These are phyloP conservation scores for Tieghemostelium lacteum DNA, from an alignment of 78 protist genomes.

Conservation along the genomic window DNA sequence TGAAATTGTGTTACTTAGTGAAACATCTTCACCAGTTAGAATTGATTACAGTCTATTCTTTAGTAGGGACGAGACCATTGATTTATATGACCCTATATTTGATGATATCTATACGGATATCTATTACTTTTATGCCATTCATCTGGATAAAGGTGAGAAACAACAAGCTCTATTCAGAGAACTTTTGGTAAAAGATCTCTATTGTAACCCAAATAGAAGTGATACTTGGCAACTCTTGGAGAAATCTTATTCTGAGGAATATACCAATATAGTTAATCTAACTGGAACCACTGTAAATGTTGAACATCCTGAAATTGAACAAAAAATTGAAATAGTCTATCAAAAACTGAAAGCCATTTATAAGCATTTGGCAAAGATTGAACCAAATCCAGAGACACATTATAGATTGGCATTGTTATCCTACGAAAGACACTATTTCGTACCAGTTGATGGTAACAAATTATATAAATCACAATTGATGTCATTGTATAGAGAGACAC, in stretches of 20 bases:
- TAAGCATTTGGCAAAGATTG: neutral
- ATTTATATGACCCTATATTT: slow-evolving; percentile 25
- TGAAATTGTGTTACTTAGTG: neutral
- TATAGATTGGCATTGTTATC: neutral
- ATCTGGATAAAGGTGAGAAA: neutral
- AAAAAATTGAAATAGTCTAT: neutral
- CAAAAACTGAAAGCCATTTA: neutral
- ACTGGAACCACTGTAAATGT: slow-evolving; percentile 4
- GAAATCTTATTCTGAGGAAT: slow-evolving; percentile 3
- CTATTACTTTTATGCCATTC: slow-evolving; percentile 50
- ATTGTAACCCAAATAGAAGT: slow-evolving; percentile 57
- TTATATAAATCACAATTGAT: neutral
- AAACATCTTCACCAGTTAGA: slow-evolving; percentile 14
- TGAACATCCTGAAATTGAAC: neutral
- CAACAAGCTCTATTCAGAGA: neutral
- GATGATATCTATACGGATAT: slow-evolving; percentile 70
- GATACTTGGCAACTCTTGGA: slow-evolving; percentile 25
- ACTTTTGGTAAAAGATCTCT: slow-evolving; percentile 20
- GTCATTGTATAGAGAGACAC: slow-evolving; percentile 14
- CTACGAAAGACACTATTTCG: slow-evolving; percentile 52
- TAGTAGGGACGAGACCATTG: neutral
- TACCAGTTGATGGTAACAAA: neutral
- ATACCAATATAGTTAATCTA: neutral
- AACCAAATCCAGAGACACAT: neutral
- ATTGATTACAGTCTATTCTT: neutral